Base-by-base conservation (phyloP, 306 rosid species). In the Coriaria nepalensis region DNA sequence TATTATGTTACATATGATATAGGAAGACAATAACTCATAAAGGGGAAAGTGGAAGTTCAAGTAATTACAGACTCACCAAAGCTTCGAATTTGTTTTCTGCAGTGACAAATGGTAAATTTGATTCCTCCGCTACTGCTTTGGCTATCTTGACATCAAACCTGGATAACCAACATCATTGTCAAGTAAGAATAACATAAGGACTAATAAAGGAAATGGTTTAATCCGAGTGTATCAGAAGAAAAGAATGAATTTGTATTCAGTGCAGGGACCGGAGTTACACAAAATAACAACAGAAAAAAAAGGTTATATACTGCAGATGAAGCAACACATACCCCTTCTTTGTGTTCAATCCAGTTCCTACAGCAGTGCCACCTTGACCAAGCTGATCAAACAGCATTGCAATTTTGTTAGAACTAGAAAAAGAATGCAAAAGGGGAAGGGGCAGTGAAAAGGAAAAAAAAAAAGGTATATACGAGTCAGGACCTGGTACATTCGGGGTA, bases 321-420 rank as follows among this genome's bases (percentile, higher is more conserved):
- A 39, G 41, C 63, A 46, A 46, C 58, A 58, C 86, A 13, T 75
- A 92, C 96, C 98, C 98, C 68, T 69, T 92, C 81, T 82, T 85
- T 66, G 98, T 92, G 75, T 92, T 92, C 70, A 92, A 70, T 75
- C 98, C 96, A 55, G 98, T 92, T 66, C 98, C 98, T 29, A 92
- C 98, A 73, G 98, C 98, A 37, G 98, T 85, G 64, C 98, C 98
- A 57, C 98, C 98, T 66, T 92, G 98, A 45, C 96, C 98, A 52
- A 92, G 94, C 98, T 85, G 87, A 64, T 53, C 83, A 70, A 60
- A 56, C 35, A 50, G 69, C 38, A 68, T 46, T 49, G 59, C 38
- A 50, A 53, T 64, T 13, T 59, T 57, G 76, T 13, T 65, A 76
- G 63, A 63, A 55, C 35, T 20, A 45, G 2, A 44, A 40, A 43